A percentile compares a stretch with the other conserved stretches of the same genome.
These are phyloP conservation scores for Clavispora asparagi DNA, from an alignment of 805 yeast species.

Conservation along the genomic window DNA sequence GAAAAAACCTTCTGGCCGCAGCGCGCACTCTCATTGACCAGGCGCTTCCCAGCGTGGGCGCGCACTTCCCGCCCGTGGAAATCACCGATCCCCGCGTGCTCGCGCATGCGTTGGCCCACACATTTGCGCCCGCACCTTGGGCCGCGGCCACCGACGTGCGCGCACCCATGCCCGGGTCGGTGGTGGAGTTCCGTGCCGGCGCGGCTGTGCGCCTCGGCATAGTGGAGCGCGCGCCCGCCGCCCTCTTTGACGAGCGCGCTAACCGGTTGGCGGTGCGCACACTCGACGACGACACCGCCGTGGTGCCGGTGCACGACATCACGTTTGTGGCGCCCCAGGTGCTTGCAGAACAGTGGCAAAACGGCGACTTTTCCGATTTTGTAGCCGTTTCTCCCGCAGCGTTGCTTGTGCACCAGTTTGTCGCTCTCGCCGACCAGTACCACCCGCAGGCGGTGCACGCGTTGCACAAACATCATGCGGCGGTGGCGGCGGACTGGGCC, in stretches of 20 bases:
- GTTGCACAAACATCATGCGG: constrained; percentile 21
- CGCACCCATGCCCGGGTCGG: constrained; percentile 30
- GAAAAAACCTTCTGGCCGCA: not conserved
- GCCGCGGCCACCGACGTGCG: constrained; percentile 6
- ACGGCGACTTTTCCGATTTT: constrained; percentile 6
- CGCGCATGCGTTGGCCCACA: constrained; percentile 2
- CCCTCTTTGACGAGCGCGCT: constrained; percentile 29
- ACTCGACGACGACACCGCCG: constrained; percentile 23
- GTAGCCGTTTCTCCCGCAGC: constrained; percentile 17
- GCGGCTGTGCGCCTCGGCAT: constrained; percentile 27
- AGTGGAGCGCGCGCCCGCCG: constrained; percentile 26
- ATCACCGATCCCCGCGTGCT: constrained; percentile 12
- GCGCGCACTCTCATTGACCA: not conserved
- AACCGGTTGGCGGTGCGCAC: constrained; percentile 30
- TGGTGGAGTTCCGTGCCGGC: constrained; percentile 30
- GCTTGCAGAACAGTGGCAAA: constrained; percentile 15
- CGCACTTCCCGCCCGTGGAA: constrained; percentile 12
- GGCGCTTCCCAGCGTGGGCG: not conserved
- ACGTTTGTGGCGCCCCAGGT: constrained; percentile 26
- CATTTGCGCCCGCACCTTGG: constrained; percentile 11
- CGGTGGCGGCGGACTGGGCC: constrained; percentile 11
- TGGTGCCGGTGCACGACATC: constrained; percentile 24
- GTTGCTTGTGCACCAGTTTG: constrained; percentile 21
- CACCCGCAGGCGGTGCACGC: constrained; percentile 9
- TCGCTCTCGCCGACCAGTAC: constrained; percentile 13